Evolutionary conservation across 805 yeast genomes (phyloP).

Genomic region (Yarrowia sp.): DNA sequence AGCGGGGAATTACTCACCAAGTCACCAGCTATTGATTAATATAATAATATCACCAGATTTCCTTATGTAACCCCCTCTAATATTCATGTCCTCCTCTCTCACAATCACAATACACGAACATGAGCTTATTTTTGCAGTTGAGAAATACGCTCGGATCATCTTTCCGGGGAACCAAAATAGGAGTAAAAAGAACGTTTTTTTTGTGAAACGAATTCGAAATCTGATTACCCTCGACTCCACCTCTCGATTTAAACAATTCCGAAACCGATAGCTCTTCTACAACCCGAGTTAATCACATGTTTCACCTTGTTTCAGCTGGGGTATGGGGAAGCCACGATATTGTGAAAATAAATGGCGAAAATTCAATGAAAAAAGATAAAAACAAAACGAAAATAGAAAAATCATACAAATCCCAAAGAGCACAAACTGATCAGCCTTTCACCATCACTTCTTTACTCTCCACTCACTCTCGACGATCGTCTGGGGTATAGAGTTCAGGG

Average conservation of each 20-base stretch:
- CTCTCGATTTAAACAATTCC: background rate
- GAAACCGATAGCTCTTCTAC: background rate
- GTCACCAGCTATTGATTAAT: background rate
- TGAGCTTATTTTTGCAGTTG: background rate
- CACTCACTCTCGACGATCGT: too few species aligned
- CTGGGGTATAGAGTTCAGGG: background rate
- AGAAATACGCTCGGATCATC: constrained; percentile 22
- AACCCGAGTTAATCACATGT: background rate
- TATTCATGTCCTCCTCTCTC: background rate
- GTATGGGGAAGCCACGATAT: background rate
- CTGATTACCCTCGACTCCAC: too few species aligned
- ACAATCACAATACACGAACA: constrained; percentile 2
- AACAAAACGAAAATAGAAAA: too few species aligned
- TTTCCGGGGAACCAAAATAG: background rate
- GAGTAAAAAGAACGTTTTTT: too few species aligned
- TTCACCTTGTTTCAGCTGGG: constrained; percentile 6
- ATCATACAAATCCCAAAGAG: too few species aligned
- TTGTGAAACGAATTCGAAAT: too few species aligned
- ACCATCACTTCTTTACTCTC: too few species aligned
- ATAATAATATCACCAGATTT: background rate
- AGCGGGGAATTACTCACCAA: background rate
- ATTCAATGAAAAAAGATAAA: too few species aligned
- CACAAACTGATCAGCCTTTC: too few species aligned
- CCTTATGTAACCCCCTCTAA: background rate
- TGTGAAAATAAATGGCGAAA: too few species aligned